A percentile compares a stretch with the other conserved stretches of the same genome.
Conservation (phyloP, 176 grass and related monocot species). For the Poa annua region DNA sequence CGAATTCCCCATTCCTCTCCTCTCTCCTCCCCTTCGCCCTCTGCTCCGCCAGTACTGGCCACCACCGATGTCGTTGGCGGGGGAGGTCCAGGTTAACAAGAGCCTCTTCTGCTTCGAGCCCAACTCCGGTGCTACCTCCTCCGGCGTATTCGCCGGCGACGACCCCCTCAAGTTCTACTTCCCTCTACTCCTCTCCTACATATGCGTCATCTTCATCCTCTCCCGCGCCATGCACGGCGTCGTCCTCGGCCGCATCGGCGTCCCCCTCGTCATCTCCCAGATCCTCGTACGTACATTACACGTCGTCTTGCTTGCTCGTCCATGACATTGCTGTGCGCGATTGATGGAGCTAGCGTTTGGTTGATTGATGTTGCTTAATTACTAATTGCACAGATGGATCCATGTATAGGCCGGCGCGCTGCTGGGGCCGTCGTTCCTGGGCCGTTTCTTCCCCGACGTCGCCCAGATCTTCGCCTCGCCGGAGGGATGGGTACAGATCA, state of each 20-base stretch:
- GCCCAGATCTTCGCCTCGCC: constrained; percentile 57
- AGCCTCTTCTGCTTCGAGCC: constrained; percentile 57
- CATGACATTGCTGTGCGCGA: not conserved
- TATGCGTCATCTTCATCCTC: constrained; percentile 55
- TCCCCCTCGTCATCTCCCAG: constrained; percentile 75
- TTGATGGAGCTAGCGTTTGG: constrained; percentile 13
- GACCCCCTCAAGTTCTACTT: constrained; percentile 84
- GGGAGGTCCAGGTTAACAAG: not conserved
- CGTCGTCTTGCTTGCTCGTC: not conserved
- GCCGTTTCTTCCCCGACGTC: constrained; percentile 4
- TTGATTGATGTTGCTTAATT: not conserved
- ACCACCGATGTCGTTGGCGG: constrained; percentile 35
- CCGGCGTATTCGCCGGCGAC: constrained; percentile 75
- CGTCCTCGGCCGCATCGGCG: constrained; percentile 33
- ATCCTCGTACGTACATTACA: constrained; percentile 49
- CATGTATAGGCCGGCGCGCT: constrained; percentile 60
- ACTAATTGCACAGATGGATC: constrained; percentile 22
- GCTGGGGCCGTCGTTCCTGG: constrained; percentile 63
- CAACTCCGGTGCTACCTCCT: constrained; percentile 53
- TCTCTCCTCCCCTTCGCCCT: not conserved
- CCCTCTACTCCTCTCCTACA: constrained; percentile 65
- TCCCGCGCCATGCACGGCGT: constrained; percentile 49
- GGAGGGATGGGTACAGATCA: constrained; percentile 63
- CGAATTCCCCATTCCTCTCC: constrained; percentile 16
- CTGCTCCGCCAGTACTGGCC: not conserved